phyloP scores from a whole-genome alignment of 176 grass and related monocot genomes.

The Canna indica region DNA sequence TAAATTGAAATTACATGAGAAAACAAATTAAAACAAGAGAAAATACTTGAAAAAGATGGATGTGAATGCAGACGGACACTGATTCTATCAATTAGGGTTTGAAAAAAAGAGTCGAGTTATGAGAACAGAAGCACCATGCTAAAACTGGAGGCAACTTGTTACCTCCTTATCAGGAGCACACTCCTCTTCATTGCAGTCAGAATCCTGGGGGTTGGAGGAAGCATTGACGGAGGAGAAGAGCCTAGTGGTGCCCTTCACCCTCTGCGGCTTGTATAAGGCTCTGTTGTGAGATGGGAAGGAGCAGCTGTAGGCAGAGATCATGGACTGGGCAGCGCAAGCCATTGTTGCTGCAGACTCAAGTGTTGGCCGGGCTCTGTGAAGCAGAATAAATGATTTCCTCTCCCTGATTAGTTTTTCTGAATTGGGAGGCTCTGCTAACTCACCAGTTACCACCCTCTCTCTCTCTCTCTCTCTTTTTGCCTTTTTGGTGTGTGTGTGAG shows the following conservation, averaged over 20 bases:
- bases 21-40: too few relatives aligned
- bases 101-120: too few relatives aligned
- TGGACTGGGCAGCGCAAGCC: slow-evolving; percentile 60
- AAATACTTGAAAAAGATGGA: too few relatives aligned
- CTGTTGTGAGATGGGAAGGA: slow-evolving; percentile 29
- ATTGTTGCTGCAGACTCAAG: slow-evolving; percentile 7
- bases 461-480: not conserved
- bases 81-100: too few relatives aligned
- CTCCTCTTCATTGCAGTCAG: slow-evolving; percentile 79
- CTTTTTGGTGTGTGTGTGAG: not conserved
- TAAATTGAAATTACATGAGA: too few relatives aligned
- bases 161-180: slow-evolving; percentile 97
- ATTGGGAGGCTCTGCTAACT: not conserved
- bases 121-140: too few relatives aligned
- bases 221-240: slow-evolving; percentile 29
- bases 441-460: too few relatives aligned
- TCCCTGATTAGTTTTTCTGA: not conserved
- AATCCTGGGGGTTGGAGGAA: slow-evolving; percentile 39
- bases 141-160: too few relatives aligned
- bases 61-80: too few relatives aligned
- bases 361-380: not conserved
- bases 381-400: not conserved
- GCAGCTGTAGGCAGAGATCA: slow-evolving; percentile 62
- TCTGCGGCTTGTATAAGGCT: slow-evolving; percentile 20
- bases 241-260: slow-evolving; percentile 16